Conservation (phyloP, 2,329 filamentous ascomycete genomes). For the Fusarium pseudocircinatum region DNA sequence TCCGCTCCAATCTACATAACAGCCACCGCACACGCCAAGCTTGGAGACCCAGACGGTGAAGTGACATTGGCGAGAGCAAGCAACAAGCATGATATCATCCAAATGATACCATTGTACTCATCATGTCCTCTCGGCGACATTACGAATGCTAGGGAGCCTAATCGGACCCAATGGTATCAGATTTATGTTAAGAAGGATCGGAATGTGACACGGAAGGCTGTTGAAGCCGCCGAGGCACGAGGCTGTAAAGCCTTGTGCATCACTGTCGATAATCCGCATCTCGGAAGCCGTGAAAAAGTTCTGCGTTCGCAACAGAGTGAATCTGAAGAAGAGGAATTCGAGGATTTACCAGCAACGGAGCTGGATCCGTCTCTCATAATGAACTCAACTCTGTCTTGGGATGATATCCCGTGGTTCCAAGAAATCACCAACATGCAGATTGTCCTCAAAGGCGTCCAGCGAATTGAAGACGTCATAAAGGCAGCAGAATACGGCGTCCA, state of each 20-base stretch:
- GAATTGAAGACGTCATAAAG: constrained; percentile 89
- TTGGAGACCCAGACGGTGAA: constrained; percentile 17
- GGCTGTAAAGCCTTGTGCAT: constrained; percentile 23
- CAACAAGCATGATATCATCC: constrained; percentile 7
- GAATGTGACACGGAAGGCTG: background rate
- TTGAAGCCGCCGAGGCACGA: constrained; percentile 6
- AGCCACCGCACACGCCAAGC: constrained; percentile 19
- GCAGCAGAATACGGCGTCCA: constrained; percentile 82
- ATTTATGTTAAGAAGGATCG: constrained; percentile 25
- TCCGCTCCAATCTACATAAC: constrained; percentile 16
- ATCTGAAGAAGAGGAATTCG: background rate
- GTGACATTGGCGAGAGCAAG: constrained; percentile 6
- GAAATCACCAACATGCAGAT: constrained; percentile 92
- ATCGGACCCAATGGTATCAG: constrained; percentile 18
- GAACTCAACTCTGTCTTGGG: constrained; percentile 87
- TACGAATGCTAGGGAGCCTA: background rate
- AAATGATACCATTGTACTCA: constrained; percentile 28
- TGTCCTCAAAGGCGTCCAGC: constrained; percentile 92
- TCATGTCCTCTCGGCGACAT: background rate
- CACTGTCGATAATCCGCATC: constrained; percentile 20
- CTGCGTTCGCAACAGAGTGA: background rate
- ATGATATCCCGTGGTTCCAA: constrained; percentile 91
- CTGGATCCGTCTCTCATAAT: constrained; percentile 23
- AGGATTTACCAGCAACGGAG: constrained; percentile 19
- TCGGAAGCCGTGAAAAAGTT: constrained; percentile 22